Percentiles rank a stretch among this genome's conserved stretches.
These are phyloP conservation scores for Drosera spatulata DNA, from an alignment of 179 eudicot species.

Conservation along the genomic window DNA sequence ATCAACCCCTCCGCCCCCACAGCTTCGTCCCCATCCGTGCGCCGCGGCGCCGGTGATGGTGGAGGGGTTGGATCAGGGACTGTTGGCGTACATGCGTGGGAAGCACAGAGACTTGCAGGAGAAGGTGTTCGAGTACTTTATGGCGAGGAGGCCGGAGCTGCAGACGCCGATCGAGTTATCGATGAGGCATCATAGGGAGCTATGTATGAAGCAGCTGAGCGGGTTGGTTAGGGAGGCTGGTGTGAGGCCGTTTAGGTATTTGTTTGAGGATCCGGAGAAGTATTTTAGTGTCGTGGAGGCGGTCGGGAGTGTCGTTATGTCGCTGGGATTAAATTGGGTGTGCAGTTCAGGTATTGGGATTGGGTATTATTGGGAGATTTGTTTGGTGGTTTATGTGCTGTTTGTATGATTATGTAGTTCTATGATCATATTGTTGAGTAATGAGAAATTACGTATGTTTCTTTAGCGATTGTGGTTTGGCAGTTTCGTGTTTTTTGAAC, in stretches of 20 bases:
- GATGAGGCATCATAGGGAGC: slow-evolving; percentile 64
- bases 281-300: slow-evolving; percentile 81
- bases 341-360: slow-evolving; percentile 58
- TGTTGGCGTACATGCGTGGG: slow-evolving; percentile 65
- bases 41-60: neutral
- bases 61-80: slow-evolving; percentile 3
- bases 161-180: slow-evolving; percentile 77
- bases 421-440: neutral
- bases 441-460: too few relatives aligned
- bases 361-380: neutral
- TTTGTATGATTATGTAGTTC: neutral
- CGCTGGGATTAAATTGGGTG: slow-evolving; percentile 86
- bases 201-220: slow-evolving; percentile 56
- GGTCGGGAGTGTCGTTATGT: slow-evolving; percentile 76
- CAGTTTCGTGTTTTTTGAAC: too few relatives aligned
- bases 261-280: slow-evolving; percentile 58
- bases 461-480: too few relatives aligned
- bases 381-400: neutral
- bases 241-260: slow-evolving; percentile 44
- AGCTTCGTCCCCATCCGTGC: too few relatives aligned
- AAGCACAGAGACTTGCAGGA: slow-evolving; percentile 68
- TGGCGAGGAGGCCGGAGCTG: slow-evolving; percentile 44
- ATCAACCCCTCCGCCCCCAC: too few relatives aligned
- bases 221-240: slow-evolving; percentile 67
- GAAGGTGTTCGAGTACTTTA: slow-evolving; percentile 47